Evolutionary conservation across 345 rosid genomes (phyloP).

Genomic region (Eucalyptus decipiens): DNA sequence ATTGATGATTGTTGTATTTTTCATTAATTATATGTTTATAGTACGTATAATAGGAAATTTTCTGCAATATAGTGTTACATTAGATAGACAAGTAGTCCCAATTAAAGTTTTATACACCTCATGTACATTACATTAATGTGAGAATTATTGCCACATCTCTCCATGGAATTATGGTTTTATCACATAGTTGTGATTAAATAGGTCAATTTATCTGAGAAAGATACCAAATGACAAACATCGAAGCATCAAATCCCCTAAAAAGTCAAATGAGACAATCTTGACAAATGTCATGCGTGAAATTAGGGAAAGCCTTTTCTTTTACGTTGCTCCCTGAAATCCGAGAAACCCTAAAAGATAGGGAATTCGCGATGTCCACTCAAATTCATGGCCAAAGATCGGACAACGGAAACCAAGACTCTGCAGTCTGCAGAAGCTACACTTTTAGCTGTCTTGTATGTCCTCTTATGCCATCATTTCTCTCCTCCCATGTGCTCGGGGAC

Average conservation of each 20-base stretch:
- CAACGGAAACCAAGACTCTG: not conserved
- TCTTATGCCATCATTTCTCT: constrained; percentile 5
- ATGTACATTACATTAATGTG: not conserved
- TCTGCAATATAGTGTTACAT: not conserved
- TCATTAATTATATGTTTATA: not conserved
- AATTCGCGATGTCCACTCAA: constrained; percentile 19
- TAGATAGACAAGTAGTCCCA: not conserved
- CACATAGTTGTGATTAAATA: not conserved
- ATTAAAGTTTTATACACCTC: not conserved
- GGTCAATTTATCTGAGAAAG: not conserved
- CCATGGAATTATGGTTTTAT: not conserved
- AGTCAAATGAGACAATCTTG: not conserved
- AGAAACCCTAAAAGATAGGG: constrained; percentile 11
- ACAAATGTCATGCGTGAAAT: not conserved
- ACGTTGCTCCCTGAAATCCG: not conserved
- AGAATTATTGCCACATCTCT: not conserved
- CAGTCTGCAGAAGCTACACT: not conserved
- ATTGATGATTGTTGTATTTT: not conserved
- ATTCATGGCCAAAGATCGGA: not conserved
- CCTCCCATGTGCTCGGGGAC: constrained; percentile 9
- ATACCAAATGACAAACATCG: not conserved
- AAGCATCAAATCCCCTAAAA: not conserved
- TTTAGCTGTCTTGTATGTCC: constrained; percentile 37
- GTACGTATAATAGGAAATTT: not conserved
- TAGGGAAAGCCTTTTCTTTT: not conserved